phyloP scores from a whole-genome alignment of 2,329 filamentous ascomycete species.

The Lachnum nothofagi region DNA sequence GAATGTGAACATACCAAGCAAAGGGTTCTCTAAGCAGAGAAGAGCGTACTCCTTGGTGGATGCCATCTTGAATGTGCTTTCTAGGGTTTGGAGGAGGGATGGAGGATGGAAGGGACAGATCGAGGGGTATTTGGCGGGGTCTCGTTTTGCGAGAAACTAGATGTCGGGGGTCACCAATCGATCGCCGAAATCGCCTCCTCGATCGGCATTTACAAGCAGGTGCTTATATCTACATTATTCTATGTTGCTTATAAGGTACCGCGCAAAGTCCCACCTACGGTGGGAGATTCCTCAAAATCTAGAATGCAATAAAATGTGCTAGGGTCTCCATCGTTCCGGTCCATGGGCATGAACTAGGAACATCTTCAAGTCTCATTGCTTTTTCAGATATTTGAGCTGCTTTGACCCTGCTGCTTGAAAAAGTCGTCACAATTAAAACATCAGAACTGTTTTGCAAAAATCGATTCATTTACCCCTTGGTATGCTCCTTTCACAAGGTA shows the following conservation, averaged over 20 bases:
- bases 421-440: too few species aligned
- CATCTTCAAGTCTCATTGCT: neutral
- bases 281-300: neutral
- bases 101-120: conserved; percentile 9
- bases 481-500: conserved; percentile 33
- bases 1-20: conserved; percentile 64
- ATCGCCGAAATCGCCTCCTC: neutral
- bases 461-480: conserved; percentile 32
- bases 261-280: neutral
- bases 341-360: too few species aligned
- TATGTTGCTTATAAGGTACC: too few species aligned
- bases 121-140: conserved; percentile 18
- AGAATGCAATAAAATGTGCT: too few species aligned
- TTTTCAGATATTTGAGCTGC: neutral
- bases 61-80: conserved; percentile 54
- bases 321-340: too few species aligned
- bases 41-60: conserved; percentile 76
- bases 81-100: conserved; percentile 7
- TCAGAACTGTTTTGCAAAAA: conserved; percentile 4
- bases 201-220: neutral
- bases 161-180: neutral
- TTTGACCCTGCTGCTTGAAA: neutral
- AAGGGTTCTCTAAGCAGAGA: conserved; percentile 92
- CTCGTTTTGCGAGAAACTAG: neutral
- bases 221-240: too few species aligned